A percentile compares a stretch with the other conserved stretches of the same genome.
phyloP scores from a whole-genome alignment of 2,329 filamentous ascomycete genomes.

The Penicillium brevicompactum region DNA sequence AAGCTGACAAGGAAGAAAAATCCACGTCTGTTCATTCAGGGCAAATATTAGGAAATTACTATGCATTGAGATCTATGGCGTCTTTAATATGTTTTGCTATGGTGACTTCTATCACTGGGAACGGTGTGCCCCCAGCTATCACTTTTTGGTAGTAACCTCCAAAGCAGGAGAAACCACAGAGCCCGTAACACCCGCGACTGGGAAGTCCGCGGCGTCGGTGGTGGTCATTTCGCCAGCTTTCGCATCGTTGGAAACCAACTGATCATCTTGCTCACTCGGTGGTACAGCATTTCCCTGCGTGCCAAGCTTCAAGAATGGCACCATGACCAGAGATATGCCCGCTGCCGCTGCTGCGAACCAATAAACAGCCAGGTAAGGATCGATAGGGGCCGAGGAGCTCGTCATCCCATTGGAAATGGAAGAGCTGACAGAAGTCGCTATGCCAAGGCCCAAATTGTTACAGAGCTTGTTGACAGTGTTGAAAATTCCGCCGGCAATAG shows the following conservation, averaged over 20 bases:
- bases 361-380: conserved; percentile 32
- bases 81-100: no score
- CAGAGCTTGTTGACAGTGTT: conserved; percentile 66
- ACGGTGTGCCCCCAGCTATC: background rate
- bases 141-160: background rate
- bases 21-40: background rate
- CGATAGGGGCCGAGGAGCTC: conserved; percentile 19
- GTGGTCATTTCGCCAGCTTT: conserved; percentile 1
- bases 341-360: conserved; percentile 33
- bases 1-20: background rate
- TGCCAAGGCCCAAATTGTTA: conserved; percentile 61
- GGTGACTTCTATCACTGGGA: background rate
- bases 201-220: background rate
- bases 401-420: conserved; percentile 22
- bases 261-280: background rate
- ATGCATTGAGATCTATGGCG: background rate
- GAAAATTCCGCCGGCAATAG: conserved; percentile 68
- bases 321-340: conserved; percentile 28
- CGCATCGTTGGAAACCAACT: background rate
- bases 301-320: conserved; percentile 33
- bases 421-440: conserved; percentile 52
- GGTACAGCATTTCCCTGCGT: conserved; percentile 26
- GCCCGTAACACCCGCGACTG: background rate
- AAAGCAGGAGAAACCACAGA: background rate
- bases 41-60: background rate